Conservation (phyloP, 148 eudicot genomes). For the Drosera capensis region DNA sequence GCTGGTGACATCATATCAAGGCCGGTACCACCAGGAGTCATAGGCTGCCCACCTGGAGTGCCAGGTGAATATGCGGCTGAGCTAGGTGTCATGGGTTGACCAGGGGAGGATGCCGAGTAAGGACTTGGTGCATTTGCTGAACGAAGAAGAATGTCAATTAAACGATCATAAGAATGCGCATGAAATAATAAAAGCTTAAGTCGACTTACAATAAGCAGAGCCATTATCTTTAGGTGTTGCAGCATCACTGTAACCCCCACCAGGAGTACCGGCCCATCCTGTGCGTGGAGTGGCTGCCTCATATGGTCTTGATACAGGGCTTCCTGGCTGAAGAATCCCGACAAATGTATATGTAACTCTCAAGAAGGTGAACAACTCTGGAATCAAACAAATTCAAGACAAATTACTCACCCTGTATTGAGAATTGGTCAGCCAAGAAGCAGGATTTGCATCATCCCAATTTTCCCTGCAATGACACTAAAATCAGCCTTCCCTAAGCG, state of each 20-base stretch:
- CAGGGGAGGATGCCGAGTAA: conserved; percentile 94
- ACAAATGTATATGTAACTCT: conserved; percentile 1
- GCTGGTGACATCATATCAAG: conserved; percentile 96
- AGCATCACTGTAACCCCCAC: conserved; percentile 64
- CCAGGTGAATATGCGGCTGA: conserved; percentile 80
- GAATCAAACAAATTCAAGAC: background rate
- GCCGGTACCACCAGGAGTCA: conserved; percentile 96
- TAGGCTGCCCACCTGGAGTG: conserved; percentile 98
- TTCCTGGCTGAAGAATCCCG: conserved; percentile 54
- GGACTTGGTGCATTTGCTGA: conserved; percentile 98
- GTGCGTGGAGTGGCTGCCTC: conserved; percentile 98
- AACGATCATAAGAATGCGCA: no score
- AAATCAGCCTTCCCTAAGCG: background rate
- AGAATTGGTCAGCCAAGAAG: conserved; percentile 92
- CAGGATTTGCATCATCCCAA: conserved; percentile 97
- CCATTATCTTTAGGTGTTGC: conserved; percentile 82
- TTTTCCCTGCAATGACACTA: conserved; percentile 46
- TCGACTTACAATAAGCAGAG: conserved; percentile 58
- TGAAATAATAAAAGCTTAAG: no score
- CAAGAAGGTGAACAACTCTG: background rate
- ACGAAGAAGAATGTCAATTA: conserved; percentile 6
- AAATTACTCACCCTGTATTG: conserved; percentile 62
- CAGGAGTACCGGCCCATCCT: conserved; percentile 72
- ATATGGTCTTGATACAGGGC: conserved; percentile 73
- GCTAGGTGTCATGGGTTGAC: conserved; percentile 90